Evolutionary conservation across 495 filamentous ascomycete genomes (phyloP).

Genomic region (Penicillium macrosclerotiorum): DNA sequence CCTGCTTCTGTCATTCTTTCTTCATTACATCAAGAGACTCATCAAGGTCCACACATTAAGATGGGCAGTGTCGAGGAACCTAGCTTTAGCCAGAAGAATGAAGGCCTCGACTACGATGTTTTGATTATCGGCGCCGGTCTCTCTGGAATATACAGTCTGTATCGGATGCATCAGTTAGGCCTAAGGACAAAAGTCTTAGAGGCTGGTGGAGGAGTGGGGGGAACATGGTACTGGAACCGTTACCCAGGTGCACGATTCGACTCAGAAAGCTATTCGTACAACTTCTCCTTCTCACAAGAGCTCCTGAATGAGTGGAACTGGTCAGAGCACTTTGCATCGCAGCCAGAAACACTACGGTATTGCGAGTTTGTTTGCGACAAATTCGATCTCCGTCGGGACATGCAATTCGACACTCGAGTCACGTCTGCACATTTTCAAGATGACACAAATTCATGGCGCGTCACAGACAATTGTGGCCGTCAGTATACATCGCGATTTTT

Average conservation of each 20-base stretch:
- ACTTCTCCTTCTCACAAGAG: constrained; percentile 48
- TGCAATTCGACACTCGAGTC: constrained; percentile 28
- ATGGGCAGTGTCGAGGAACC: too few species aligned
- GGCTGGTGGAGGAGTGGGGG: constrained; percentile 43
- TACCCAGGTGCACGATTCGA: constrained; percentile 53
- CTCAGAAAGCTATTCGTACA: constrained; percentile 36
- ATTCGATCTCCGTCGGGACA: constrained; percentile 24
- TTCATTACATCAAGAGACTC: too few species aligned
- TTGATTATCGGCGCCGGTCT: constrained; percentile 56
- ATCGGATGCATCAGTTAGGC: constrained; percentile 27
- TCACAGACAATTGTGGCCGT: constrained; percentile 17
- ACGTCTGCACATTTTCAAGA: constrained; percentile 23
- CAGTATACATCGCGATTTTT: constrained; percentile 21
- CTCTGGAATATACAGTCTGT: constrained; percentile 30
- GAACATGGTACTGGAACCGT: constrained; percentile 52
- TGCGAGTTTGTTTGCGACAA: constrained; percentile 23
- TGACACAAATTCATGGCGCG: constrained; percentile 7
- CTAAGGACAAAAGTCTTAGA: constrained; percentile 42
- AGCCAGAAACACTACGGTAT: constrained; percentile 34
- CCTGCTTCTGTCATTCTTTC: too few species aligned
- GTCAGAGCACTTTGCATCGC: constrained; percentile 41
- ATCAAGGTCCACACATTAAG: too few species aligned
- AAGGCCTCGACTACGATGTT: constrained; percentile 40
- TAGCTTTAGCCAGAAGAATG: neutral
- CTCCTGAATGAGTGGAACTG: constrained; percentile 47